These are phyloP conservation scores for Fusarium cicatricum DNA, from an alignment of 2,329 filamentous ascomycete genomes.

Conservation along the genomic window DNA sequence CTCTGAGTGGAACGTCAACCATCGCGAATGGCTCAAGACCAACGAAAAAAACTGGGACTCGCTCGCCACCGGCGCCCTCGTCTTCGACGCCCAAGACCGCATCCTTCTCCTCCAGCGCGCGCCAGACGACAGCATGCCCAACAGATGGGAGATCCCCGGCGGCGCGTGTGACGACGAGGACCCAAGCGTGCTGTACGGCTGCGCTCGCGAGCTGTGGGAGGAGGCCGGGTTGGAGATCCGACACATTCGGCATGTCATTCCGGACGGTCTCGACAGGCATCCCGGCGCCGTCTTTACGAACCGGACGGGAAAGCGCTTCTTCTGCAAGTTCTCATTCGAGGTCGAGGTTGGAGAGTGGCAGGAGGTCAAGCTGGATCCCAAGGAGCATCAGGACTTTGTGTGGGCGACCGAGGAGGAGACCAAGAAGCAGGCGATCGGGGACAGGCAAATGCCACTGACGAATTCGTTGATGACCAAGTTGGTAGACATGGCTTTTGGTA, in stretches of 20 bases:
- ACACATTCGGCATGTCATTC: slow-evolving; percentile 43
- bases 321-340: slow-evolving; percentile 49
- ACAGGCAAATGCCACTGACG: slow-evolving; percentile 45
- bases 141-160: slow-evolving; percentile 59
- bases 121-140: slow-evolving; percentile 53
- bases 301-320: slow-evolving; percentile 43
- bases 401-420: slow-evolving; percentile 53
- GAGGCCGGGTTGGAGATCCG: slow-evolving; percentile 52
- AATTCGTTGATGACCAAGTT: slow-evolving; percentile 39
- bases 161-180: slow-evolving; percentile 56
- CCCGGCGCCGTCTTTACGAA: slow-evolving; percentile 47
- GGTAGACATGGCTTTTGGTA: slow-evolving; percentile 45
- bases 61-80: slow-evolving; percentile 45
- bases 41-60: slow-evolving; percentile 43
- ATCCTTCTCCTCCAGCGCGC: slow-evolving; percentile 59
- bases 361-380: slow-evolving; percentile 48
- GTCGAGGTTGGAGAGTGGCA: slow-evolving; percentile 42
- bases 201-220: slow-evolving; percentile 59
- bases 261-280: slow-evolving; percentile 35
- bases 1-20: slow-evolving; percentile 36
- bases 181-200: slow-evolving; percentile 51
- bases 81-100: slow-evolving; percentile 46
- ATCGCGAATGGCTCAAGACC: slow-evolving; percentile 37
- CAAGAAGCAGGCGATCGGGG: slow-evolving; percentile 36
- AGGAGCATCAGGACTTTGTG: slow-evolving; percentile 52